Percentiles rank a stretch among this genome's conserved stretches.
phyloP scores from a whole-genome alignment of 768 basidiomycete species.

The Macrolepiota dolichaula region DNA sequence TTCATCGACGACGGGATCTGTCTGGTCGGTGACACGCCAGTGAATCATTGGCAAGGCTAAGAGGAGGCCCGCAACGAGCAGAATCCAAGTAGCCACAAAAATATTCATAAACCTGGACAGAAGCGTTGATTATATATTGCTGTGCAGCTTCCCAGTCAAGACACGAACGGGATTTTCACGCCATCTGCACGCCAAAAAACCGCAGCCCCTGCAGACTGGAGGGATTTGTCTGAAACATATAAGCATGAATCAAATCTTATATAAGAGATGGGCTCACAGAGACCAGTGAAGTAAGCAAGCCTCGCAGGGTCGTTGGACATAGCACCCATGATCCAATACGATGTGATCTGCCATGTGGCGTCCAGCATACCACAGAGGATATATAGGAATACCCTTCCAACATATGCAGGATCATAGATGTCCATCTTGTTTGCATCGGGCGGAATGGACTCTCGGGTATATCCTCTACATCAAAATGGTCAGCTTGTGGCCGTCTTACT shows the following conservation, averaged over 20 bases:
- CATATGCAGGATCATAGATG: conserved; percentile 56
- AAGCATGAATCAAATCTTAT: background rate
- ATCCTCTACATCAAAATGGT: conserved; percentile 33
- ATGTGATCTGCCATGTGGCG: conserved; percentile 82
- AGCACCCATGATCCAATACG: conserved; percentile 84
- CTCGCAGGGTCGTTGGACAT: conserved; percentile 74
- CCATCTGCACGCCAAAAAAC: conserved; percentile 73
- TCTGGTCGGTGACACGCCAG: conserved; percentile 61
- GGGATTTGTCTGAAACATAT: conserved; percentile 52
- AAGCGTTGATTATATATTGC: background rate
- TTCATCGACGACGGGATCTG: conserved; percentile 51
- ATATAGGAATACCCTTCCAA: conserved; percentile 57
- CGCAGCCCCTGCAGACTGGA: conserved; percentile 76
- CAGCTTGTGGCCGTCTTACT: background rate
- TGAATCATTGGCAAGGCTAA: conserved; percentile 76
- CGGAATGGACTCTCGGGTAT: conserved; percentile 52
- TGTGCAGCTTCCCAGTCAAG: background rate
- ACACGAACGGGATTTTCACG: conserved; percentile 54
- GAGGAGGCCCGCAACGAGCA: conserved; percentile 62
- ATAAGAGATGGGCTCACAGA: conserved; percentile 54
- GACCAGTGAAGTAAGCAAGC: conserved; percentile 76
- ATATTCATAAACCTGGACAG: conserved; percentile 58
- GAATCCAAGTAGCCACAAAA: conserved; percentile 72
- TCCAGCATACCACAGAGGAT: conserved; percentile 75
- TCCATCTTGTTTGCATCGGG: conserved; percentile 48